These are phyloP conservation scores for Cladophialophora immunda DNA, from an alignment of 2,329 filamentous ascomycete species.

Conservation along the genomic window DNA sequence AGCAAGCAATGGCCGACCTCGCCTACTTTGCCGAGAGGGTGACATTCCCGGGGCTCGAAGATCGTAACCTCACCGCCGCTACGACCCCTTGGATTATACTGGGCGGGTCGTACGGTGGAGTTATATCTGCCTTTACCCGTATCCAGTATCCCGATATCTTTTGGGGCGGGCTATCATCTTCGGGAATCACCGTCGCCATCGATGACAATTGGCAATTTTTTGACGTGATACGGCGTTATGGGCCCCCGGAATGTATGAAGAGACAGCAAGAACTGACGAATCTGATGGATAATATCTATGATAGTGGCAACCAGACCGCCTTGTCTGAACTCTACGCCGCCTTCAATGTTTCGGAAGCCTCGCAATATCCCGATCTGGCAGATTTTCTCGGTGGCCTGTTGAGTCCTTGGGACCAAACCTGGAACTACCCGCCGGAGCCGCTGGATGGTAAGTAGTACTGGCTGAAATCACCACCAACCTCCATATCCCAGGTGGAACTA, in stretches of 20 bases:
- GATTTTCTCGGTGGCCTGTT: slow-evolving; percentile 55
- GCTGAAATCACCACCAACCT: neutral
- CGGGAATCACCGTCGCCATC: slow-evolving; percentile 79
- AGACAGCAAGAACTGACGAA: slow-evolving; percentile 68
- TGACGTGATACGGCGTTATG: slow-evolving; percentile 65
- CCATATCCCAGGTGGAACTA: neutral
- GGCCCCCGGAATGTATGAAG: slow-evolving; percentile 68
- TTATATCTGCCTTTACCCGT: slow-evolving; percentile 77
- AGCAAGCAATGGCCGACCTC: slow-evolving; percentile 81
- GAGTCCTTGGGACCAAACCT: slow-evolving; percentile 58
- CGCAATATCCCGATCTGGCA: slow-evolving; percentile 46
- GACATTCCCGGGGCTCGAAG: slow-evolving; percentile 73
- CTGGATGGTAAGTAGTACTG: neutral
- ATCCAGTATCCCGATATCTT: slow-evolving; percentile 81
- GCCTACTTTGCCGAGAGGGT: slow-evolving; percentile 81
- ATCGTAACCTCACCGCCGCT: slow-evolving; percentile 70
- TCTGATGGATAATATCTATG: slow-evolving; percentile 65
- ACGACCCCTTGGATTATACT: slow-evolving; percentile 78
- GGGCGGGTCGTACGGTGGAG: slow-evolving; percentile 83
- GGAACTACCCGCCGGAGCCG: slow-evolving; percentile 48
- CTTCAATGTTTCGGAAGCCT: slow-evolving; percentile 51
- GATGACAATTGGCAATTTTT: slow-evolving; percentile 76
- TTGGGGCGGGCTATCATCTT: slow-evolving; percentile 81
- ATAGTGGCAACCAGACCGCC: slow-evolving; percentile 51
- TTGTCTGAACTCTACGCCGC: slow-evolving; percentile 56